Conservation (phyloP, 1,139 yeast species). For the Candida sojae region DNA sequence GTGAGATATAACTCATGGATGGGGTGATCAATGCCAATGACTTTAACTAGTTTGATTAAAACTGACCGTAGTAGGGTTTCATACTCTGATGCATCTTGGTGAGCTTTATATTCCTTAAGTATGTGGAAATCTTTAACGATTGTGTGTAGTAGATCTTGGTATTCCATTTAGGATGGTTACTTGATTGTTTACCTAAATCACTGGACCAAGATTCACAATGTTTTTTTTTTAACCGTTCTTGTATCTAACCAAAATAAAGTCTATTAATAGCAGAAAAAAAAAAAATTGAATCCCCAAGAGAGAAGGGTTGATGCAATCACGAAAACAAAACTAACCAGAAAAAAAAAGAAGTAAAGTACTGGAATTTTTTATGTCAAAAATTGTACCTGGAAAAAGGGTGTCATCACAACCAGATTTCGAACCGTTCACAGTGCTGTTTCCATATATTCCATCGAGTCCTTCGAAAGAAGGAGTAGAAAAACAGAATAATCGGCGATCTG, state of each 20-base stretch:
- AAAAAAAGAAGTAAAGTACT: neutral
- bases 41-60: conserved; percentile 12
- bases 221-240: neutral
- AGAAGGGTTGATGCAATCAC: too few relatives aligned
- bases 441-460: conserved; percentile 8
- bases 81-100: conserved; percentile 15
- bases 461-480: conserved; percentile 4
- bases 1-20: conserved; percentile 1
- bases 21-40: conserved; percentile 5
- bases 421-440: conserved; percentile 7
- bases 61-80: conserved; percentile 18
- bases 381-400: too few relatives aligned
- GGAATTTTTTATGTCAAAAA: neutral
- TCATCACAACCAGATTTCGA: too few relatives aligned
- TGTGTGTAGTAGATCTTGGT: conserved; percentile 21
- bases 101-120: conserved; percentile 18
- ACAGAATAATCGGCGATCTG: conserved; percentile 24
- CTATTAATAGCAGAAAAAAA: too few relatives aligned
- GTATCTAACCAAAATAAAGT: too few relatives aligned
- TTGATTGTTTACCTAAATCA: neutral
- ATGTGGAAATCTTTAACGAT: conserved; percentile 24
- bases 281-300: too few relatives aligned
- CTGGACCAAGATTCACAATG: neutral
- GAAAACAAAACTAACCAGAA: too few relatives aligned
- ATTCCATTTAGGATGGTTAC: conserved; percentile 1